These are phyloP conservation scores for Obba rivulosa DNA, from an alignment of 768 basidiomycete genomes.

Conservation along the genomic window DNA sequence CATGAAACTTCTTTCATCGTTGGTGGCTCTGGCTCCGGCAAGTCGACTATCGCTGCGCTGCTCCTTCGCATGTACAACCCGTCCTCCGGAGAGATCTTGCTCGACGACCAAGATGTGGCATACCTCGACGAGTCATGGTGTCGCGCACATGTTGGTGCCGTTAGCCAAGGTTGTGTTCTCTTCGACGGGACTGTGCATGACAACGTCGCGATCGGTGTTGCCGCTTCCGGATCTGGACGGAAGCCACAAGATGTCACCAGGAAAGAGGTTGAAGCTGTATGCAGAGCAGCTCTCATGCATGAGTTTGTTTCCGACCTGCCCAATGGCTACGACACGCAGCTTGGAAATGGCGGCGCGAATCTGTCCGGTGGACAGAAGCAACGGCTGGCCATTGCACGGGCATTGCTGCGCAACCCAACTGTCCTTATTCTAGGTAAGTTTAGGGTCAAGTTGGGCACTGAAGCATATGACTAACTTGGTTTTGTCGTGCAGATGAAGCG, in stretches of 20 bases:
- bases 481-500: conserved; percentile 56
- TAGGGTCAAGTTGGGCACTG: background rate
- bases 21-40: conserved; percentile 74
- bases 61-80: conserved; percentile 72
- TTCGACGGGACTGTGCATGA: conserved; percentile 79
- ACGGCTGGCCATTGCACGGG: conserved; percentile 83
- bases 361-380: conserved; percentile 93
- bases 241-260: conserved; percentile 48
- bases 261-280: conserved; percentile 74
- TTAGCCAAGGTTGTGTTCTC: conserved; percentile 76
- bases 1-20: conserved; percentile 76
- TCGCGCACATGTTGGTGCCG: conserved; percentile 63
- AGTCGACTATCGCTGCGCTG: conserved; percentile 64
- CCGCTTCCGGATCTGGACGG: conserved; percentile 36
- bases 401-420: conserved; percentile 76
- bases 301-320: conserved; percentile 84
- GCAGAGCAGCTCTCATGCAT: conserved; percentile 79
- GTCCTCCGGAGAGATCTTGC: conserved; percentile 54
- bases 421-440: conserved; percentile 88
- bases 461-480: background rate
- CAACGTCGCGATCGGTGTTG: conserved; percentile 78
- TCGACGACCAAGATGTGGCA: conserved; percentile 79
- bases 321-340: conserved; percentile 78
- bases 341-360: conserved; percentile 71
- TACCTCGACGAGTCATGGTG: conserved; percentile 71